Percentiles rank a stretch among this genome's conserved stretches.
phyloP scores from a whole-genome alignment of 129 eudicot species.

The Flaveria trinervia region DNA sequence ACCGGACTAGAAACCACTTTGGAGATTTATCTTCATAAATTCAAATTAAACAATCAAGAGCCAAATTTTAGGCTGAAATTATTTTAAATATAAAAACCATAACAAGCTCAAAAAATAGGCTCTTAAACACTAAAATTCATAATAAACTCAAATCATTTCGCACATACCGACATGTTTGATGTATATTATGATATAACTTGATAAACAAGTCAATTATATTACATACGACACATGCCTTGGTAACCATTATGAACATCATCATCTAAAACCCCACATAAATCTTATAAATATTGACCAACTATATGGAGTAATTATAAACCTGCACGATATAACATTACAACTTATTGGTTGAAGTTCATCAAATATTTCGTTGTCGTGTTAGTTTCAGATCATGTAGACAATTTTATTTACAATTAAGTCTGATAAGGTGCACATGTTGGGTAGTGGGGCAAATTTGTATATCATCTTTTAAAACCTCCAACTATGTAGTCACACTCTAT shows the following conservation, averaged over 20 bases:
- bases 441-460: conserved; percentile 4
- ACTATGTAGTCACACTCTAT: background rate
- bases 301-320: background rate
- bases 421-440: background rate
- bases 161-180: too few relatives aligned
- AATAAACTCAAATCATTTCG: too few relatives aligned
- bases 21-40: too few relatives aligned
- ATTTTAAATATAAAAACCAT: too few relatives aligned
- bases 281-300: background rate
- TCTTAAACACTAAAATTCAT: too few relatives aligned
- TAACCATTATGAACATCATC: background rate
- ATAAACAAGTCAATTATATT: too few relatives aligned
- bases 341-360: background rate
- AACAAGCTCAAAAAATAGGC: too few relatives aligned
- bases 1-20: too few relatives aligned
- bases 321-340: background rate
- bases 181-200: too few relatives aligned
- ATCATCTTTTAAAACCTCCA: background rate
- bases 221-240: background rate
- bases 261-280: background rate
- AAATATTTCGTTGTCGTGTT: background rate
- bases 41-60: too few relatives aligned
- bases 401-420: background rate
- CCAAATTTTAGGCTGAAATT: too few relatives aligned
- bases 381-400: background rate